Percentiles rank a stretch among this genome's conserved stretches.
phyloP scores from a whole-genome alignment of 768 basidiomycete genomes.

The Mycena indigotica region DNA sequence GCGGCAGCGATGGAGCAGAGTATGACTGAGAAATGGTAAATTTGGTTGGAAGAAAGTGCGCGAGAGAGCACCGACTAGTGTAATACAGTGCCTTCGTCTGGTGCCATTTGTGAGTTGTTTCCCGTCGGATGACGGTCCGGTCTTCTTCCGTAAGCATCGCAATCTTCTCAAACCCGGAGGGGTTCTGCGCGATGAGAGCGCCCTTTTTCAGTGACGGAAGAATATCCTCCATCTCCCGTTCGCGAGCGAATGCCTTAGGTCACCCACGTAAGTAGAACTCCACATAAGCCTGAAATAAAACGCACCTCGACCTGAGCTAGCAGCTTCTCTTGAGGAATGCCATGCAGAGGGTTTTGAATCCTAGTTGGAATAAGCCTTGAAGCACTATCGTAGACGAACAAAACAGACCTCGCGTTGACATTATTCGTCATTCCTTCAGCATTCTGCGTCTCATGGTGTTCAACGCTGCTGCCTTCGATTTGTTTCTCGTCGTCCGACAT shows the following conservation, averaged over 20 bases:
- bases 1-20: conserved; percentile 75
- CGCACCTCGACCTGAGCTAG: conserved; percentile 49
- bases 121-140: conserved; percentile 43
- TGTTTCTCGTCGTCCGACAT: not conserved
- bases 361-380: not conserved
- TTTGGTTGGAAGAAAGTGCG: not conserved
- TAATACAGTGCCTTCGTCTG: conserved; percentile 45
- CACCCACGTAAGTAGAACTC: not conserved
- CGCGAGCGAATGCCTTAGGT: conserved; percentile 52
- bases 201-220: conserved; percentile 60
- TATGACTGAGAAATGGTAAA: conserved; percentile 37
- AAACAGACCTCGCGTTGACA: conserved; percentile 41
- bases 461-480: too few relatives aligned
- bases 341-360: conserved; percentile 27
- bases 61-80: conserved; percentile 26
- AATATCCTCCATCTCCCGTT: conserved; percentile 49
- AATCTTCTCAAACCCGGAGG: conserved; percentile 47
- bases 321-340: conserved; percentile 62
- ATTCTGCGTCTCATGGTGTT: not conserved
- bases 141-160: conserved; percentile 41
- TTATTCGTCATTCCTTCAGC: conserved; percentile 39
- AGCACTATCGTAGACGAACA: not conserved
- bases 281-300: not conserved
- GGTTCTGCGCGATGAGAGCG: conserved; percentile 73
- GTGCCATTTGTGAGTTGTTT: conserved; percentile 53